Percentiles rank a stretch among this genome's conserved stretches.
phyloP scores from a whole-genome alignment of 805 yeast species.

The Brettanomyces nanus region DNA sequence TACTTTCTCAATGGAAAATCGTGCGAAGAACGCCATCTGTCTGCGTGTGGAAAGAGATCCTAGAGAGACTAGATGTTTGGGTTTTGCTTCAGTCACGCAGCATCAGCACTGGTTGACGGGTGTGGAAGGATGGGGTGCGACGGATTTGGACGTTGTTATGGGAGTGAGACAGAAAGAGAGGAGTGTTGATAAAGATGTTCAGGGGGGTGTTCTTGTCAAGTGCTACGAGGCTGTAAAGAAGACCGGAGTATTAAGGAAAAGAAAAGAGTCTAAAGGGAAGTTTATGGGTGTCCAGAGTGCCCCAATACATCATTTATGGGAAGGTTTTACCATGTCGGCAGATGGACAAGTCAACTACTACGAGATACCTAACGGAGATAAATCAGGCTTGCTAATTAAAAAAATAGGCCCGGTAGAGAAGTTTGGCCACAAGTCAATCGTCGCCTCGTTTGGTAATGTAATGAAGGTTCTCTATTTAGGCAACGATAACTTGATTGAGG shows the following conservation, averaged over 20 bases:
- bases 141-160: conserved; percentile 68
- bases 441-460: conserved; percentile 65
- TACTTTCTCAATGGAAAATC: conserved; percentile 61
- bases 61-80: conserved; percentile 82
- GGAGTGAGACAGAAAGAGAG: conserved; percentile 47
- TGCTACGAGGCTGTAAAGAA: neutral
- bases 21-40: conserved; percentile 75
- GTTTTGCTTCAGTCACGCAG: conserved; percentile 69
- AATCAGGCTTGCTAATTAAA: conserved; percentile 41
- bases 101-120: conserved; percentile 56
- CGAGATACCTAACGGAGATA: conserved; percentile 41
- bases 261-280: neutral
- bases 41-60: conserved; percentile 89
- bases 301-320: conserved; percentile 37
- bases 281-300: neutral
- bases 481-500: conserved; percentile 60
- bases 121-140: conserved; percentile 73
- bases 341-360: conserved; percentile 55
- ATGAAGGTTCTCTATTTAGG: conserved; percentile 72
- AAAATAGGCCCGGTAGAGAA: conserved; percentile 54
- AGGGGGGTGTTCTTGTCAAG: neutral
- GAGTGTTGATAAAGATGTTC: neutral
- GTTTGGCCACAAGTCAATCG: conserved; percentile 72
- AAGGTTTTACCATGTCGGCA: conserved; percentile 73
- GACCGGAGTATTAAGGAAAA: neutral